phyloP scores from a whole-genome alignment of 1,139 yeast genomes.

The Blastobotrys apis region DNA sequence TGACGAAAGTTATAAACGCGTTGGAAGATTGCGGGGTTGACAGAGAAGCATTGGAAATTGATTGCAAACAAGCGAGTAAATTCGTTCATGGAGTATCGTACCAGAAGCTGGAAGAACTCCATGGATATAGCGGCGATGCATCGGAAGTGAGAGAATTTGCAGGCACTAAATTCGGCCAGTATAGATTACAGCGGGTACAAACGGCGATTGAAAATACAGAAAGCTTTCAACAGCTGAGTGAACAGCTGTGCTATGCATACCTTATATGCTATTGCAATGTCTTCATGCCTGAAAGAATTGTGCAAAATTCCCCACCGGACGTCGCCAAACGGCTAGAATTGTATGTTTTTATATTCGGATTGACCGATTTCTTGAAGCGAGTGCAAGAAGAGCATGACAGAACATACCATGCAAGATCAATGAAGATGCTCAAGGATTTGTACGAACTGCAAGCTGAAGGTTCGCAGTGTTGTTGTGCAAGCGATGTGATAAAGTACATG shows the following conservation, averaged over 20 bases:
- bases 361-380: constrained; percentile 8
- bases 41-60: constrained; percentile 2
- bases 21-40: constrained; percentile 1
- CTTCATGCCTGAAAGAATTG: constrained; percentile 8
- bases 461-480: neutral
- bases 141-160: neutral
- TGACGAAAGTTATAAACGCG: neutral
- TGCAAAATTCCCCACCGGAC: constrained; percentile 4
- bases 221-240: neutral
- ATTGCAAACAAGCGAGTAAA: constrained; percentile 8
- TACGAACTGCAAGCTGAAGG: constrained; percentile 5
- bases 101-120: neutral
- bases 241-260: neutral
- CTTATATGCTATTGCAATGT: constrained; percentile 6
- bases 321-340: constrained; percentile 5
- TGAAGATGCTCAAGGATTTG: constrained; percentile 3
- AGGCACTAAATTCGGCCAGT: neutral
- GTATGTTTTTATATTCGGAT: constrained; percentile 11
- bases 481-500: constrained; percentile 3
- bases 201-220: neutral
- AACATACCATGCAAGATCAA: neutral
- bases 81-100: neutral
- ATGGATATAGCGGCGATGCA: neutral
- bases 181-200: neutral
- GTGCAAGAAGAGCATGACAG: constrained; percentile 10